Evolutionary conservation across 129 eudicot genomes (phyloP).

Genomic region (Flaveria sonorensis): DNA sequence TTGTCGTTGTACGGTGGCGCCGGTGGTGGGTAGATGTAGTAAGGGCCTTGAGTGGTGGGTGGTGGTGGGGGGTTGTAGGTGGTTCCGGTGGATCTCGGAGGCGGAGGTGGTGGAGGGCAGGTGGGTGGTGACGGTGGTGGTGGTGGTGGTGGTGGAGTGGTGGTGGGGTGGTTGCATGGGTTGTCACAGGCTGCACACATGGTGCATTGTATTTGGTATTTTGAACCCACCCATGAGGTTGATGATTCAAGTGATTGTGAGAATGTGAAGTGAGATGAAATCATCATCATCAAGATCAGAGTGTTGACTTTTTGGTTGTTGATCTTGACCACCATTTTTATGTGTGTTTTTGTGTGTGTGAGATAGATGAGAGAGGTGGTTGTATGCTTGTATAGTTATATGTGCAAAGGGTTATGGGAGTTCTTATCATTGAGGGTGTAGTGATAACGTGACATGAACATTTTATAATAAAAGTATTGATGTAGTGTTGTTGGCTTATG

Average conservation of each 20-base stretch:
- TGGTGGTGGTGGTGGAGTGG: slow-evolving; percentile 60
- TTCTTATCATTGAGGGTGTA: slow-evolving; percentile 16
- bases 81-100: slow-evolving; percentile 43
- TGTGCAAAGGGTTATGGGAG: not conserved
- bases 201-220: slow-evolving; percentile 83
- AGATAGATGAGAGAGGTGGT: not conserved
- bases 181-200: slow-evolving; percentile 91
- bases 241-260: slow-evolving; percentile 19
- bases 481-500: too few relatives aligned
- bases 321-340: slow-evolving; percentile 21
- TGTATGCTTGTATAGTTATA: not conserved
- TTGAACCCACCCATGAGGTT: slow-evolving; percentile 63
- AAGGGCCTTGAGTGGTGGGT: slow-evolving; percentile 38
- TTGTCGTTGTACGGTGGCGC: slow-evolving; percentile 38
- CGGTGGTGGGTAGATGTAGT: slow-evolving; percentile 45
- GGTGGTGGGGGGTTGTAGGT: slow-evolving; percentile 49
- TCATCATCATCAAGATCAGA: slow-evolving; percentile 22
- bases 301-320: slow-evolving; percentile 29
- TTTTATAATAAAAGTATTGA: too few relatives aligned
- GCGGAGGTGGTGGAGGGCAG: slow-evolving; percentile 62
- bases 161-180: slow-evolving; percentile 61
- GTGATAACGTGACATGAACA: too few relatives aligned
- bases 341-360: not conserved
- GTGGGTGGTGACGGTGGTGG: slow-evolving; percentile 47
- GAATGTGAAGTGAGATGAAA: slow-evolving; percentile 19